A percentile compares a stretch with the other conserved stretches of the same genome.
These are phyloP conservation scores for Pseudogymnoascus sp. DNA, from an alignment of 2,329 filamentous ascomycete species.

Conservation along the genomic window DNA sequence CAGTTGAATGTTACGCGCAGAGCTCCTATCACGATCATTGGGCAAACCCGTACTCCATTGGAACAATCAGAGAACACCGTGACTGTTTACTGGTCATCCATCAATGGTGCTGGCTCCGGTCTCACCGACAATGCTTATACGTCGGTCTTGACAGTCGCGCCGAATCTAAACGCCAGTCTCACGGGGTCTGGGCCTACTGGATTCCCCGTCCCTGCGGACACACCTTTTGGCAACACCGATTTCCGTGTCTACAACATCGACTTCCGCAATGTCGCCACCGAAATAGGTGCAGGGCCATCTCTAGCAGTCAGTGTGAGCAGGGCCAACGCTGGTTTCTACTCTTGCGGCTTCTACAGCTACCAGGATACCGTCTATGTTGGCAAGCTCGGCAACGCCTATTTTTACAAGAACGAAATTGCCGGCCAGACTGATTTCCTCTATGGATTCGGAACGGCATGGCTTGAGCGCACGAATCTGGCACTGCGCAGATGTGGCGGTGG, in stretches of 20 bases:
- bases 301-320: slow-evolving; percentile 54
- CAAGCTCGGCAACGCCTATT: slow-evolving; percentile 59
- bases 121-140: slow-evolving; percentile 53
- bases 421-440: slow-evolving; percentile 65
- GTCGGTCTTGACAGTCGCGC: slow-evolving; percentile 54
- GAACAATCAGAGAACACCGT: slow-evolving; percentile 37
- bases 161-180: slow-evolving; percentile 54
- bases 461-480: slow-evolving; percentile 45
- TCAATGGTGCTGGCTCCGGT: slow-evolving; percentile 35
- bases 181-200: slow-evolving; percentile 57
- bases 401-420: slow-evolving; percentile 52
- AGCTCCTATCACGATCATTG: slow-evolving; percentile 54
- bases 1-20: slow-evolving; percentile 54
- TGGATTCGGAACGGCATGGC: slow-evolving; percentile 58
- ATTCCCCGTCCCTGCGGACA: slow-evolving; percentile 50
- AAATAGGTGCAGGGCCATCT: slow-evolving; percentile 43
- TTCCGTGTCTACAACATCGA: slow-evolving; percentile 63
- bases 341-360: slow-evolving; percentile 58
- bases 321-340: slow-evolving; percentile 61
- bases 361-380: slow-evolving; percentile 65
- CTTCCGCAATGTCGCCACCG: slow-evolving; percentile 43
- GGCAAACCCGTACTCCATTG: slow-evolving; percentile 33
- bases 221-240: slow-evolving; percentile 55
- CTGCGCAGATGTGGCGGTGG: slow-evolving; percentile 58
- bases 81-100: slow-evolving; percentile 53